Evolutionary conservation across 768 basidiomycete species (phyloP), one percentile per base, ranked within the genome.

Genomic region (Lactarius hengduanensis): DNA sequence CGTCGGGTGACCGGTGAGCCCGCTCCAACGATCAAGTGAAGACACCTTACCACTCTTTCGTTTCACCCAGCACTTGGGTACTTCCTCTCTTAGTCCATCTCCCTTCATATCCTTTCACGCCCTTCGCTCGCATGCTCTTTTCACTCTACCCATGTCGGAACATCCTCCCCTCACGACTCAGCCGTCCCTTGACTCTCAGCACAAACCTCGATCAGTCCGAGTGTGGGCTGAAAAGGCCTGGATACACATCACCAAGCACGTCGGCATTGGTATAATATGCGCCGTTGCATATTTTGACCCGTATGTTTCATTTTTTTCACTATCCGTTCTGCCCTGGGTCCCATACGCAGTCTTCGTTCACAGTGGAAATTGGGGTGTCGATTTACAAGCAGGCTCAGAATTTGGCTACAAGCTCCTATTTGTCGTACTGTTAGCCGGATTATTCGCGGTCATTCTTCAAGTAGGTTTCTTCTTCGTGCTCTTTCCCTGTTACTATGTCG

Each of bases 211-310:
- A 50, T 18, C 41, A 28, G 41, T 34, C 36, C 57, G 36, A 59
- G 34, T 18, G 22, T 64, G 62, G 62, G 56, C 47, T 3, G 47
- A 43, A 61, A 38, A 61, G 36, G 71, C 64, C 70, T 75, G 57
- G 68, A 71, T 53, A 67, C 90, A 92, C 74, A 77, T 81, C 32
- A 81, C 78, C 63, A 86, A 80, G 71, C 91, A 92, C 74, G 83
- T 85, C 3, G 94, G 94, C 5, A 87, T 92, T 55, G 94, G 94
- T n/a, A 79, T 94, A 57, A 85, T 96, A 30, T 93, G 92, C 69
- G 84, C 90, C 10, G 92, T 95, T 10, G 94, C 93, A 0, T 96
- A 95, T 76, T 91, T 92, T 73, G 91, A 93, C 72, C 92, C 91
- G 87, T 92, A 71, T 73, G 89, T 80, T 30, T 18, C 32, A 38